Conservation (phyloP, 257 asterid species). For the Nicotiana obtusifolia region DNA sequence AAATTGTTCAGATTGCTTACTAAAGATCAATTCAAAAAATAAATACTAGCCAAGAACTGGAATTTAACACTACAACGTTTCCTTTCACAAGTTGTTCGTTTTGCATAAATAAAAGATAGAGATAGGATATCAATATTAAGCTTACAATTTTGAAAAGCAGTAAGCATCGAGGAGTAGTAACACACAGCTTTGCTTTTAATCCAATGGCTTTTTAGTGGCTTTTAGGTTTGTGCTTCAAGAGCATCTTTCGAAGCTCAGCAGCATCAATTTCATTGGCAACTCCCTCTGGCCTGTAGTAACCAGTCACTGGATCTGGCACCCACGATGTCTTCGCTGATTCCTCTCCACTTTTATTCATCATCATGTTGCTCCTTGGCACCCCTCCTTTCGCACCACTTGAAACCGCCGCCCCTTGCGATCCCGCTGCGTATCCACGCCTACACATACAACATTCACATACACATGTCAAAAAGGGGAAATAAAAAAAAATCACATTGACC, state of each 20-base stretch:
- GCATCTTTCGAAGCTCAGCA: slow-evolving; percentile 48
- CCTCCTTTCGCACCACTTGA: slow-evolving; percentile 7
- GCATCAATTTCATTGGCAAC: slow-evolving; percentile 48
- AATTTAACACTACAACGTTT: background rate
- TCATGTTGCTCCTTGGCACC: slow-evolving; percentile 16
- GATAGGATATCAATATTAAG: background rate
- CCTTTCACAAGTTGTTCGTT: background rate
- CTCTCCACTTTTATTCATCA: slow-evolving; percentile 34
- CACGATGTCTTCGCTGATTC: slow-evolving; percentile 53
- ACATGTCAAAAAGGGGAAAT: background rate
- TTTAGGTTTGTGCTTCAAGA: slow-evolving; percentile 32
- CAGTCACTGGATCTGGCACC: slow-evolving; percentile 83
- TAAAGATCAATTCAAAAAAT: background rate
- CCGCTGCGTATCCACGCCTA: slow-evolving; percentile 35
- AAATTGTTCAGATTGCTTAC: background rate
- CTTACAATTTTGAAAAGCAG: background rate
- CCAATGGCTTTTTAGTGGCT: background rate
- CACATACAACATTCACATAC: background rate
- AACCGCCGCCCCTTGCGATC: slow-evolving; percentile 19
- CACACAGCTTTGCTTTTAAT: background rate
- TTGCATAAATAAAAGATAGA: background rate
- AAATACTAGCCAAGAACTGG: background rate
- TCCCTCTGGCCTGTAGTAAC: slow-evolving; percentile 68
- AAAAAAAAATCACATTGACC: background rate
- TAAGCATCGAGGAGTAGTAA: background rate